A percentile compares a stretch with the other conserved stretches of the same genome.
phyloP scores from a whole-genome alignment of 805 yeast species.

The Ogataea paraovalis region DNA sequence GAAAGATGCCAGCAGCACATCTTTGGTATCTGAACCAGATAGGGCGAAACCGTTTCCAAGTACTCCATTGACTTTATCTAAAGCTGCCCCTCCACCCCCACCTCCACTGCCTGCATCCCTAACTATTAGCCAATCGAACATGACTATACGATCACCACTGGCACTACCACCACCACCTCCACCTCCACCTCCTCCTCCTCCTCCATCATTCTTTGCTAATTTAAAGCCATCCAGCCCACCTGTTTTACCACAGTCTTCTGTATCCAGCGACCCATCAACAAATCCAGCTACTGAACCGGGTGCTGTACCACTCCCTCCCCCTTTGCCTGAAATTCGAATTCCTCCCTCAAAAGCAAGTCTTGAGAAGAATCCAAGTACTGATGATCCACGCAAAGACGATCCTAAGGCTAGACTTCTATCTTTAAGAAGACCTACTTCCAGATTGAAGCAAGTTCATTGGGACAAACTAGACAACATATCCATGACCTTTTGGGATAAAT shows the following conservation, averaged over 20 bases:
- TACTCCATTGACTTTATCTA: not conserved
- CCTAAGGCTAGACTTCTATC: not conserved
- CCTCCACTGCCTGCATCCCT: conserved; percentile 24
- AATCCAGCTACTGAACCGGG: not conserved
- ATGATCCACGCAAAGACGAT: not conserved
- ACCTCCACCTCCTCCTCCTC: conserved; percentile 6
- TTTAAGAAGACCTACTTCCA: conserved; percentile 28
- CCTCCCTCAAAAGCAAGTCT: not conserved
- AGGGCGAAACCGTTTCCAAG: too few relatives aligned
- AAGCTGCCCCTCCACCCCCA: too few relatives aligned
- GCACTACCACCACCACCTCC: conserved; percentile 14
- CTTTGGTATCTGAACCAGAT: too few relatives aligned
- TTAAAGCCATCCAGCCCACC: not conserved
- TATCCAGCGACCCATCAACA: conserved; percentile 2
- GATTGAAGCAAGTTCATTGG: conserved; percentile 80
- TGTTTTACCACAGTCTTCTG: conserved; percentile 15
- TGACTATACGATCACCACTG: conserved; percentile 13
- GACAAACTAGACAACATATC: conserved; percentile 60
- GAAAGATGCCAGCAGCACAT: conserved; percentile 10
- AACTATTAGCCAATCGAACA: not conserved
- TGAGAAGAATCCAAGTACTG: not conserved
- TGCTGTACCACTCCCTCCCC: conserved; percentile 9
- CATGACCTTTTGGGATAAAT: conserved; percentile 60
- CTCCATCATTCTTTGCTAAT: not conserved
- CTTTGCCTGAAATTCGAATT: not conserved